phyloP scores from a whole-genome alignment of 139 green algal species.

The Chlamydomonas sphaeroides region DNA sequence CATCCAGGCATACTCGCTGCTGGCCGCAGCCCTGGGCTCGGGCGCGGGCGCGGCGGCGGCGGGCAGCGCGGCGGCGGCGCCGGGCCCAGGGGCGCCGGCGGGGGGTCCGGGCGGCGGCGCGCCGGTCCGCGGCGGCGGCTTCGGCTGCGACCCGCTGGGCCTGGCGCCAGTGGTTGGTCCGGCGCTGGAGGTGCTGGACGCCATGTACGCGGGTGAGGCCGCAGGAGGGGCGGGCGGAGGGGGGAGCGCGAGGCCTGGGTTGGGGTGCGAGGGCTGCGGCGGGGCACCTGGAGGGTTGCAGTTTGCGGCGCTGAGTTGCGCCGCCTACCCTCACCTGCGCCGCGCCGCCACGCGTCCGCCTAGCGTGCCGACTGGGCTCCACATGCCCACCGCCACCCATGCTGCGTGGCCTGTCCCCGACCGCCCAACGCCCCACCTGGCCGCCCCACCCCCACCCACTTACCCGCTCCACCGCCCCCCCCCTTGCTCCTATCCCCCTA shows the following conservation, averaged over 20 bases:
- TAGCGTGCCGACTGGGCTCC: too few relatives aligned
- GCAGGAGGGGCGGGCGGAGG: not conserved
- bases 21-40: constrained; percentile 40
- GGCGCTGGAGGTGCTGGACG: constrained; percentile 74
- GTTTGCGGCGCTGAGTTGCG: too few relatives aligned
- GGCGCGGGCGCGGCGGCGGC: not conserved
- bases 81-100: not conserved
- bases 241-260: not conserved
- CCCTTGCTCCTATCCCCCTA: not conserved
- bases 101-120: not conserved
- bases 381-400: too few relatives aligned
- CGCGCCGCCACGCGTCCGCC: too few relatives aligned
- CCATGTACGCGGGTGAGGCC: constrained; percentile 72
- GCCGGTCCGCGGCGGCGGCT: too few relatives aligned
- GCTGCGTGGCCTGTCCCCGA: too few relatives aligned
- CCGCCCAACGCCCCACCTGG: too few relatives aligned
- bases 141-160: constrained; percentile 56
- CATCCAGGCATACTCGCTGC: constrained; percentile 83
- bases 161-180: constrained; percentile 61
- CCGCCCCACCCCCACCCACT: not conserved
- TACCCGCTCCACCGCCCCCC: not conserved
- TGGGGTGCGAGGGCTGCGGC: too few relatives aligned
- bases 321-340: too few relatives aligned
- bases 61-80: not conserved
- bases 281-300: too few relatives aligned